Evolutionary conservation across 1,284 basidiomycete species (phyloP), one percentile per base, ranked within the genome.

Genomic region (Phaffia rhodozyma): DNA sequence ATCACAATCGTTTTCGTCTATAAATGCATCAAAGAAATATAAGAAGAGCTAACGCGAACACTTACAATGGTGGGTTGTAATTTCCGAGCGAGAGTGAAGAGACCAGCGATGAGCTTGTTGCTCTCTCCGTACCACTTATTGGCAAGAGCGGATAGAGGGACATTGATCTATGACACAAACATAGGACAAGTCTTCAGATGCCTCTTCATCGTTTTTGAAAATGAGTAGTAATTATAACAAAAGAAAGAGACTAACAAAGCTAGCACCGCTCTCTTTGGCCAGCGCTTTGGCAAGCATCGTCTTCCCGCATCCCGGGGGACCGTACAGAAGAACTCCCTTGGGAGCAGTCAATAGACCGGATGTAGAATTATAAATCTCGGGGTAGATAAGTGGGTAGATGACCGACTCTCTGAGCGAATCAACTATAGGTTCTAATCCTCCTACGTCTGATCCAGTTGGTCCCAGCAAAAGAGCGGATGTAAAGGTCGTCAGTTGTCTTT

Each of bases 51-150:
- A 30, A 5, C 23, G 58, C 13, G n/a, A 16, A 2, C 13, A 69
- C 75, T 69, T 66, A 77, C 76, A 72, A 89, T 88, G 63, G 81
- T 80, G 2, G 86, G 86, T 71, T 87, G 84, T 6, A 86, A 78
- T 74, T 87, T 87, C 60, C 80, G 77, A 18, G 86, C 86, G n/a
- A 89, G 78, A 7, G 83, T 83, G 75, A 89, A 88, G 50, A 87
- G 75, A 0, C 87, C 94, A 1, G 88, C 87, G 13, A 98, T 92
- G 58, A 98, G 86, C 77, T 97, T 98, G 77, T 98, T 98, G 16
- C 88, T 91, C 76, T 99, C 94, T 62, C 94, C 96, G 70, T 93
- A 97, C 94, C 92, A 97, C 77, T 94, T 93, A 78, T 87, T 89
- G 48, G 89, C 85, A 16, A 89, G 80, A 3, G 84, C 84, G 0